Conservation (phyloP, 306 rosid species). For the Malus sieversii region DNA sequence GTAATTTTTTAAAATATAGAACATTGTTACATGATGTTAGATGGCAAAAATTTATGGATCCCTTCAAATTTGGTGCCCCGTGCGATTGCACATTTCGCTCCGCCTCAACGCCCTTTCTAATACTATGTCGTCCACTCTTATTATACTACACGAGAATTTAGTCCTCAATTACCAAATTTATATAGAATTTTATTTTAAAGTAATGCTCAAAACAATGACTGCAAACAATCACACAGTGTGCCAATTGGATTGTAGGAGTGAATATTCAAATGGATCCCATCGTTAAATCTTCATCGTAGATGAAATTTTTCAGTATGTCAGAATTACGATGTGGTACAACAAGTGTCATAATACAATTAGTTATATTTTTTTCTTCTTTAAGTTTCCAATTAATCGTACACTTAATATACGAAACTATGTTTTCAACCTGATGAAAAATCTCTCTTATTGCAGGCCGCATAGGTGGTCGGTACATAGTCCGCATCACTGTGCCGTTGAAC, state of each 20-base stretch:
- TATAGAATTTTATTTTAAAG: not conserved
- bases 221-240: not conserved
- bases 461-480: conserved; percentile 4
- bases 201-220: not conserved
- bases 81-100: no score
- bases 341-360: no score
- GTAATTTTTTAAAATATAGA: no score
- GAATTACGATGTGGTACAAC: accelerated
- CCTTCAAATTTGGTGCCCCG: no score
- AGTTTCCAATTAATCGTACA: no score
- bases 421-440: accelerated
- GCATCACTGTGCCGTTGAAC: conserved; percentile 5
- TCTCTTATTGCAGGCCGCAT: not conserved
- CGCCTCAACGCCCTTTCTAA: accelerated
- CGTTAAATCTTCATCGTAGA: not conserved
- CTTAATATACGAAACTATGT: accelerated
- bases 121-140: no score
- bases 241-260: no score
- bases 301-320: accelerated
- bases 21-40: no score
- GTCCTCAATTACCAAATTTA: no score
- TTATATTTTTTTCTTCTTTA: accelerated
- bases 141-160: no score
- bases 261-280: not conserved
- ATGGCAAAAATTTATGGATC: no score